Evolutionary conservation across 805 yeast genomes (phyloP).

Genomic region (Ogataea haglerorum): DNA sequence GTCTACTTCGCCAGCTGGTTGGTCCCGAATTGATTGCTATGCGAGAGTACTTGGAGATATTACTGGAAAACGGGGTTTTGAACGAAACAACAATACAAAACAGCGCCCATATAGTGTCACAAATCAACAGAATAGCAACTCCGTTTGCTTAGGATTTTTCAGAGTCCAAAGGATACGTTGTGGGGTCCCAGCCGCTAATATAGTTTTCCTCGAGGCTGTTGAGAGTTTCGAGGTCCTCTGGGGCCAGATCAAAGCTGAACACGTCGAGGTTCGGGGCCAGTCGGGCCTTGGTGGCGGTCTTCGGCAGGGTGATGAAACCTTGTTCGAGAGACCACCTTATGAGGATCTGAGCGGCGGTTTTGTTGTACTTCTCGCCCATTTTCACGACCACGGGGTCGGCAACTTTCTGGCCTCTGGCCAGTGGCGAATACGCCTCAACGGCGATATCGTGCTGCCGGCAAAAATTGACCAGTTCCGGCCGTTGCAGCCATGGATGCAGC

Average conservation of each 20-base stretch:
- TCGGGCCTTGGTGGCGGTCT: constrained; percentile 34
- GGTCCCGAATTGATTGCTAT: not conserved
- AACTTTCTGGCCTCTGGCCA: constrained; percentile 51
- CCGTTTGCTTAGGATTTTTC: constrained; percentile 4
- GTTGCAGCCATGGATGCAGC: constrained; percentile 47
- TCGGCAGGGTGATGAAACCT: constrained; percentile 47
- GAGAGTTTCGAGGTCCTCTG: constrained; percentile 35
- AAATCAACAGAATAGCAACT: not conserved
- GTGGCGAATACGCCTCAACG: constrained; percentile 62
- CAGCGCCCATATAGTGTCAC: not conserved
- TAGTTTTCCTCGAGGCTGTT: constrained; percentile 19
- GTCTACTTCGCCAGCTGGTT: not conserved
- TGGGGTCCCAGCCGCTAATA: constrained; percentile 21
- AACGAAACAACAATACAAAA: not conserved
- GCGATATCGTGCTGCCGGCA: constrained; percentile 43
- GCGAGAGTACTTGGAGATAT: not conserved
- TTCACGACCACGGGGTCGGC: constrained; percentile 39
- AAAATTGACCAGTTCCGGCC: constrained; percentile 43
- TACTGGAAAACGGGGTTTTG: not conserved
- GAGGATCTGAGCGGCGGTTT: constrained; percentile 55
- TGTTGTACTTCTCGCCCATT: constrained; percentile 46
- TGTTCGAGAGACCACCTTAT: constrained; percentile 66
- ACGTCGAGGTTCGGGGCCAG: constrained; percentile 40
- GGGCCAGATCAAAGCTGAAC: constrained; percentile 39
- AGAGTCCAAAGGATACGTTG: constrained; percentile 16